phyloP scores from a whole-genome alignment of 257 asterid genomes.

The Nicotiana attenuata region DNA sequence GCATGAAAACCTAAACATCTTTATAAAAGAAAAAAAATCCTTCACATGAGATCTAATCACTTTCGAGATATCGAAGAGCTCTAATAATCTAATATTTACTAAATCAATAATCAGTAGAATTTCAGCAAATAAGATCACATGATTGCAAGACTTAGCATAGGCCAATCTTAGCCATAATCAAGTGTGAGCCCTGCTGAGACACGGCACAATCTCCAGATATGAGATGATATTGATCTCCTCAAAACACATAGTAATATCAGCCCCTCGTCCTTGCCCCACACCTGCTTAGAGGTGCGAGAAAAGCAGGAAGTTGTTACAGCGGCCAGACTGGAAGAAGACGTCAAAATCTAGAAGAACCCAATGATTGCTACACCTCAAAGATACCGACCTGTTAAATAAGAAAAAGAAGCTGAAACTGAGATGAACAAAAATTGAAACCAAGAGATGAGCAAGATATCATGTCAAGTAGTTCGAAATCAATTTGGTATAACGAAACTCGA shows the following conservation, averaged over 20 bases:
- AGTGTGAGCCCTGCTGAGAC: slow-evolving; percentile 76
- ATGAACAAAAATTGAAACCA: slow-evolving; percentile 17
- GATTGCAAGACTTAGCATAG: slow-evolving; percentile 23
- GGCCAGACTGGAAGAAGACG: slow-evolving; percentile 92
- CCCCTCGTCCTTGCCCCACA: slow-evolving; percentile 73
- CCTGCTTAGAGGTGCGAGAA: slow-evolving; percentile 93
- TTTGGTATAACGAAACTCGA: not conserved
- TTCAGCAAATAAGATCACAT: slow-evolving; percentile 28
- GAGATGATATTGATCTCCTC: slow-evolving; percentile 84
- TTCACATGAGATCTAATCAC: slow-evolving; percentile 45
- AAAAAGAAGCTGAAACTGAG: slow-evolving; percentile 6
- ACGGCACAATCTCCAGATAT: slow-evolving; percentile 95
- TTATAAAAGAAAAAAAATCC: slow-evolving; percentile 16
- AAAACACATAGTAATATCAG: slow-evolving; percentile 49
- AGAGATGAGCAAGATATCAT: not conserved
- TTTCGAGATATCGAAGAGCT: slow-evolving; percentile 21
- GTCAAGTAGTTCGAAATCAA: not conserved
- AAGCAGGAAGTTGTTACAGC: slow-evolving; percentile 50
- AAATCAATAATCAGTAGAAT: slow-evolving; percentile 16
- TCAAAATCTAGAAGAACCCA: slow-evolving; percentile 35
- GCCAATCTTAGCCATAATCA: slow-evolving; percentile 89
- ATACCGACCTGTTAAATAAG: slow-evolving; percentile 47
- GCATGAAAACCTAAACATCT: slow-evolving; percentile 93
- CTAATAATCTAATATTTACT: slow-evolving; percentile 24
- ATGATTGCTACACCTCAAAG: slow-evolving; percentile 40